phyloP scores from a whole-genome alignment of 805 yeast species.

The Barnettozyma populi region DNA sequence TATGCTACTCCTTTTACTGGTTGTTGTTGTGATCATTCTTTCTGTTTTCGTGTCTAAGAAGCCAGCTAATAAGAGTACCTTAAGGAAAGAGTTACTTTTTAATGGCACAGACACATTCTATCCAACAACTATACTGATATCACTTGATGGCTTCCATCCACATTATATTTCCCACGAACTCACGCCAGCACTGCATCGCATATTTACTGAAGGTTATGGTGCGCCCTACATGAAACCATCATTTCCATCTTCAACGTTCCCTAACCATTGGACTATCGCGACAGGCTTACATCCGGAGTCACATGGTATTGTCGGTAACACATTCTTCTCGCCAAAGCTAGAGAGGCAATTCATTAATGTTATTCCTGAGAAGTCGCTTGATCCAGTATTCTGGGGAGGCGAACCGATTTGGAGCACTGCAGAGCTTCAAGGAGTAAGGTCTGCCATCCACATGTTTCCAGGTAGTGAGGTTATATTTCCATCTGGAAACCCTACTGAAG shows the following conservation, averaged over 20 bases:
- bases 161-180: conserved; percentile 60
- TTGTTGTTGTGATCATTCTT: conserved; percentile 16
- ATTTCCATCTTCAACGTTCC: conserved; percentile 85
- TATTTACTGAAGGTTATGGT: conserved; percentile 48
- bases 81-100: background rate
- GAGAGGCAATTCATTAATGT: conserved; percentile 59
- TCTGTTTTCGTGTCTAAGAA: conserved; percentile 15
- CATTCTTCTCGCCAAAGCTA: conserved; percentile 59
- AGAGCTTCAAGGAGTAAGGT: conserved; percentile 46
- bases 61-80: background rate
- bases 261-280: conserved; percentile 87
- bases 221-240: conserved; percentile 85
- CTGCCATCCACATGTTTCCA: conserved; percentile 96
- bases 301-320: conserved; percentile 85
- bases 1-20: conserved; percentile 7
- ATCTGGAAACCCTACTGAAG: conserved; percentile 41
- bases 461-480: conserved; percentile 73
- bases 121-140: conserved; percentile 76
- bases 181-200: conserved; percentile 67
- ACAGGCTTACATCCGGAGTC: conserved; percentile 81
- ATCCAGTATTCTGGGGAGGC: conserved; percentile 79
- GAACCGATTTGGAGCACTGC: conserved; percentile 88
- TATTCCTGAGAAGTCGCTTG: conserved; percentile 45
- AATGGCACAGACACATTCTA: conserved; percentile 29
- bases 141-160: conserved; percentile 90